Percentiles rank a stretch among this genome's conserved stretches.
Evolutionary conservation across 1,284 basidiomycete species (phyloP).

Genomic region (Apiotrichum siamense): DNA sequence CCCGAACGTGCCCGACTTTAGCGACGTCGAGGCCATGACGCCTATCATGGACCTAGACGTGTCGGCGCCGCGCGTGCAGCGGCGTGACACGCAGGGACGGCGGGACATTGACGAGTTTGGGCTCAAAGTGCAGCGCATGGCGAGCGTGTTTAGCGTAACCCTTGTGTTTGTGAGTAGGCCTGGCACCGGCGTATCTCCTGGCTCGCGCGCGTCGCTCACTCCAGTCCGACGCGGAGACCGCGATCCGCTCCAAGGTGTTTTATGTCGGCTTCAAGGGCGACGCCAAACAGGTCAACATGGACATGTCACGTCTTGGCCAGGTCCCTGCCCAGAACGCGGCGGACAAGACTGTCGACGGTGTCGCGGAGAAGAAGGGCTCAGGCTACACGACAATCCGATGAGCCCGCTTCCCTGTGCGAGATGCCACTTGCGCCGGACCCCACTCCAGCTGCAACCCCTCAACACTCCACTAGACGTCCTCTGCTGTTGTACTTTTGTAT

Average conservation of each 20-base stretch:
- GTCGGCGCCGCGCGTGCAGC: constrained; percentile 24
- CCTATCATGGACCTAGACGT: constrained; percentile 45
- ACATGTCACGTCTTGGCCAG: constrained; percentile 41
- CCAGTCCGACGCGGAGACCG: constrained; percentile 36
- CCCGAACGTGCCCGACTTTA: constrained; percentile 40
- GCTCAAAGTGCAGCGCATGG: constrained; percentile 47
- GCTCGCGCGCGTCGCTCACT: constrained; percentile 1
- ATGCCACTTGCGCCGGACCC: not conserved
- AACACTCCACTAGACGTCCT: not conserved
- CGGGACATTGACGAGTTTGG: constrained; percentile 47
- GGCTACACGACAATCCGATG: constrained; percentile 29
- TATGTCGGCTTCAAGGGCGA: constrained; percentile 46
- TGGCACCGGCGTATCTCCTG: not conserved
- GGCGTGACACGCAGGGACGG: constrained; percentile 31
- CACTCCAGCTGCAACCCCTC: not conserved
- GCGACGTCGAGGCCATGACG: constrained; percentile 39
- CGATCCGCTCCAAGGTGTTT: constrained; percentile 25
- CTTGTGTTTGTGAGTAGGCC: constrained; percentile 39
- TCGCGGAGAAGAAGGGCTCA: constrained; percentile 42
- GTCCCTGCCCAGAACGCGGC: constrained; percentile 39
- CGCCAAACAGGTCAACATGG: constrained; percentile 38
- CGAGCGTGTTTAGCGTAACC: constrained; percentile 44
- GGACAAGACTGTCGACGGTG: constrained; percentile 40
- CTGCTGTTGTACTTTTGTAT: not conserved
- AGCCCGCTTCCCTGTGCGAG: not conserved